A percentile compares a stretch with the other conserved stretches of the same genome.
Evolutionary conservation across 75 land plant genomes (phyloP).

Genomic region (Picea sitchensis): DNA sequence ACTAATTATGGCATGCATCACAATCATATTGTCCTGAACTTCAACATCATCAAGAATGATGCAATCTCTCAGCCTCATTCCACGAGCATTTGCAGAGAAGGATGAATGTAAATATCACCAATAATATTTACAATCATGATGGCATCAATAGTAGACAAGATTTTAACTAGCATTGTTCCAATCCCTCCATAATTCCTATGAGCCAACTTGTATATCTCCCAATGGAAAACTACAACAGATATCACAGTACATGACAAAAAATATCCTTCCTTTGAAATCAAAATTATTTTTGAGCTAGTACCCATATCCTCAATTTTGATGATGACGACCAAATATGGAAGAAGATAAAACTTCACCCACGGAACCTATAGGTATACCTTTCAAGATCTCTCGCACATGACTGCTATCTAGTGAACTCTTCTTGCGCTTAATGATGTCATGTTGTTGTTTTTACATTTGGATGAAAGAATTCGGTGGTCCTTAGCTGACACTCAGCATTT

Average conservation of each 20-base stretch:
- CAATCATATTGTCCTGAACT: constrained; percentile 53
- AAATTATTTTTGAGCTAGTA: too few relatives aligned
- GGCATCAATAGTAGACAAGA: constrained; percentile 39
- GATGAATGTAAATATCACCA: constrained; percentile 56
- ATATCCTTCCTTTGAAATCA: constrained; percentile 12
- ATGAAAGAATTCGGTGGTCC: too few relatives aligned
- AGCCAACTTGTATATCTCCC: constrained; percentile 43
- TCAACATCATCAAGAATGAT: constrained; percentile 55
- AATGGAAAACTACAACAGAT: constrained; percentile 60
- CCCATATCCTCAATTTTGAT: too few relatives aligned
- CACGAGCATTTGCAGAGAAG: constrained; percentile 58
- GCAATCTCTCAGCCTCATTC: constrained; percentile 44
- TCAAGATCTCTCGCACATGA: too few relatives aligned
- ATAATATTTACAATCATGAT: constrained; percentile 21
- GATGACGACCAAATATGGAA: too few relatives aligned
- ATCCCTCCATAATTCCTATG: constrained; percentile 47
- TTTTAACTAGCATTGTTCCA: constrained; percentile 45
- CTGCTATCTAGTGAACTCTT: too few relatives aligned
- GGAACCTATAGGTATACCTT: too few relatives aligned
- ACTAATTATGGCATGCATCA: constrained; percentile 48
- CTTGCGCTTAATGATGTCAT: too few relatives aligned
- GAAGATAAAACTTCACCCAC: too few relatives aligned
- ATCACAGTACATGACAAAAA: constrained; percentile 51
- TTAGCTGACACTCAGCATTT: too few relatives aligned
- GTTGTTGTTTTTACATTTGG: too few relatives aligned